Evolutionary conservation across 129 eudicot species (phyloP), one percentile per base, ranked within the genome.

Genomic region (Calendula officinalis): DNA sequence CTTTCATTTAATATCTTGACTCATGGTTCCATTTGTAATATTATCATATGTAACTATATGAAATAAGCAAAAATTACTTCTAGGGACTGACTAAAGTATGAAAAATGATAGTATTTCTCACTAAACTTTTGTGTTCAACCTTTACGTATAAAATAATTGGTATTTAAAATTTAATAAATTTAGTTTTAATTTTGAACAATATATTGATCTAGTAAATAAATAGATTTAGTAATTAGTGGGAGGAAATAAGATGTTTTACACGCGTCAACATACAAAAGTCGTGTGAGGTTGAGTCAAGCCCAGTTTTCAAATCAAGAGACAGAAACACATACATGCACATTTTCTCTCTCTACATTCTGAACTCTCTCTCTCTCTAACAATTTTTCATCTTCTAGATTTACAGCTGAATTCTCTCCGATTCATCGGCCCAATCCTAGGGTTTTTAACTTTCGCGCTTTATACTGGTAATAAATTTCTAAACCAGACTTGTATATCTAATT

Each of bases 381-480:
- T 14, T 62, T 54, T 52, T 41, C 22, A 22, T 13, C 50, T 6
- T 32, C 60, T 61, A 68, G 66, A 60, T 76, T 76, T 64, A 62
- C 71, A 52, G 55, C 75, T 69, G 70, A 76, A 68, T 69, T 76
- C 71, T 62, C 80, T 76, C 76, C 76, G 71, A 56, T 64, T 62
- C 72, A 54, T 42, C 62, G 48, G 60, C 80, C 59, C 60, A 56
- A 54, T 69, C 38, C 69, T 69, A 76, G 72, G 81, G 76, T 47
- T 76, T 62, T 57, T 61, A 66, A 38, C 50, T 56, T 54, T 10
- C 48, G 50, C 62, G 8, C 47, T 57, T 30, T 27, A 61, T 41
- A 52, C 62, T 33, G 72, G 71, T 76, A 76, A 76, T 27, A 60
- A 11, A 4, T 51, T 11, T 35, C 42, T 16, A 5, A 15, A n/a